Evolutionary conservation across 768 basidiomycete genomes (phyloP), one percentile per base, ranked within the genome.

Genomic region (Amanita thiersii): DNA sequence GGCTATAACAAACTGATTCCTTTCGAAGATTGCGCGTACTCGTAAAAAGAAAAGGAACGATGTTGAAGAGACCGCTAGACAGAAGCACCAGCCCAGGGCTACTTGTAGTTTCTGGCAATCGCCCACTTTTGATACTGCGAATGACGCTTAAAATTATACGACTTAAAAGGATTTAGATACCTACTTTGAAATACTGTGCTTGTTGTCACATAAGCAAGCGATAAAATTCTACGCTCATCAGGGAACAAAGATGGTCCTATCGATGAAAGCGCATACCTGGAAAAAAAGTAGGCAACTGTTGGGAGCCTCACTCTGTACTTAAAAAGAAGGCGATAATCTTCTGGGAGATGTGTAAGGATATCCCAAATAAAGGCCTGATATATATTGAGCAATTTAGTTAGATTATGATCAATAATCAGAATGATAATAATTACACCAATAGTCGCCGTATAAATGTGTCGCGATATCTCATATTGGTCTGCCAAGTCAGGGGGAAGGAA

Each of bases 31-130:
- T 2, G 62, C 66, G 29, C 62, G 56, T n/a, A 62, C 53, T 9
- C 66, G 58, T 36, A 62, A 55, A 49, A 66, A 60, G 46, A 68
- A 64, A 35, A 67, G 58, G 28, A 61, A 54, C 0, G 58, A 60
- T 0, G 63, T 63, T 2, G 54, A 50, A 4, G 56, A 24, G 23
- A 51, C 32, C 5, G 47, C 44, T 5, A 51, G 23, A 5, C 45
- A 38, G 18, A 38, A 50, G 23, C 30, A 47, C 10, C 31, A 39
- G 14, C 40, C 44, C 11, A 35, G 21, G 6, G 37, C 43, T 21
- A 26, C 44, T 25, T 39, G 39, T 29, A 38, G 23, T 6, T 25
- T 23, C 3, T 20, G 28, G 43, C 50, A 51, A 12, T 43, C 25
- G 10, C 37, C 44, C 7, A 47, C 20, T 1, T 47, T 47, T 12